These are phyloP conservation scores for Tetradesmus lagerheimii DNA, from an alignment of 139 green algal genomes.

Conservation along the genomic window DNA sequence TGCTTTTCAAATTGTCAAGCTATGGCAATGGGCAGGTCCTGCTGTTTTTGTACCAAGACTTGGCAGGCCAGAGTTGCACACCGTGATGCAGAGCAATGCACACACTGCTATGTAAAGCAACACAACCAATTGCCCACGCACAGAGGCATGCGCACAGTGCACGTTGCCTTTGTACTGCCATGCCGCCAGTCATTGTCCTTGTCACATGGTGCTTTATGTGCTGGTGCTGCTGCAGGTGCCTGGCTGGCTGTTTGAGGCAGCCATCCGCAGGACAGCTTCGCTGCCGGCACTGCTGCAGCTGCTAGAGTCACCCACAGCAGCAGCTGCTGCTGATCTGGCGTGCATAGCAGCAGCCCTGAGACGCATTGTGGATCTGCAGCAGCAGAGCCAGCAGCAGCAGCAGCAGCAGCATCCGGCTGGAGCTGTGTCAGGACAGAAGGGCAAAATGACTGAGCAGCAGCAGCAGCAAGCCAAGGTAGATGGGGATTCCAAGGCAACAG, in stretches of 20 bases:
- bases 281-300: not conserved
- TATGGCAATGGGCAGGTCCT: too few relatives aligned
- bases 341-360: conserved; percentile 24
- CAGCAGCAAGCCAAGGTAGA: not conserved
- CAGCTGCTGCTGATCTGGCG: not conserved
- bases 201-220: too few relatives aligned
- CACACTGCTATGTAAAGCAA: too few relatives aligned
- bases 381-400: not conserved
- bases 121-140: too few relatives aligned
- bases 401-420: not conserved
- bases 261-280: not conserved
- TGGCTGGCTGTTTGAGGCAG: not conserved
- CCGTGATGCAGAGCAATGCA: too few relatives aligned
- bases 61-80: too few relatives aligned
- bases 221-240: not conserved
- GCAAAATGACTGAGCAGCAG: not conserved
- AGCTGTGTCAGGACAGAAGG: not conserved
- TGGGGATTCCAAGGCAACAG: not conserved
- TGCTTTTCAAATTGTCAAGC: too few relatives aligned
- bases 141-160: too few relatives aligned
- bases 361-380: not conserved
- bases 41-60: too few relatives aligned
- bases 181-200: too few relatives aligned
- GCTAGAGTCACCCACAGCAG: conserved; percentile 28
- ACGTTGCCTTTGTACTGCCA: too few relatives aligned